phyloP scores from a whole-genome alignment of 2,329 filamentous ascomycete genomes.

The Paracoccidioides brasiliensis region DNA sequence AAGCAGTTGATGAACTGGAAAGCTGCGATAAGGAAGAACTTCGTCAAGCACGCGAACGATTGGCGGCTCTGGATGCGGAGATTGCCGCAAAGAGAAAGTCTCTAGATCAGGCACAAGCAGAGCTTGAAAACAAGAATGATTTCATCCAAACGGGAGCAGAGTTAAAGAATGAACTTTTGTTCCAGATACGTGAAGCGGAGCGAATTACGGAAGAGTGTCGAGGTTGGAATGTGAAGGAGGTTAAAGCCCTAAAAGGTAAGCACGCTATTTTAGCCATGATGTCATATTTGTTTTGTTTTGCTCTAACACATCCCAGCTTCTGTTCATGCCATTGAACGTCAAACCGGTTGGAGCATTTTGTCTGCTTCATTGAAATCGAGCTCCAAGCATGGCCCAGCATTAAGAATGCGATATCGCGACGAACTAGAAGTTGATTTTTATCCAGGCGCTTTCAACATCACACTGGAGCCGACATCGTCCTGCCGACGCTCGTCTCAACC shows the following conservation, averaged over 20 bases:
- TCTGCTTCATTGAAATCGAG: constrained; percentile 22
- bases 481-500: constrained; percentile 7
- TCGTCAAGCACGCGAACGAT: constrained; percentile 53
- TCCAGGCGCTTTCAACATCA: constrained; percentile 24
- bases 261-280: not conserved
- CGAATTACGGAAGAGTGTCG: constrained; percentile 74
- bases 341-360: constrained; percentile 34
- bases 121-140: constrained; percentile 54
- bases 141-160: constrained; percentile 50
- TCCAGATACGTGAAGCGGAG: constrained; percentile 72
- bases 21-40: constrained; percentile 68
- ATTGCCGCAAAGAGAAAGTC: constrained; percentile 56
- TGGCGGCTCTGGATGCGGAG: constrained; percentile 52
- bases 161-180: constrained; percentile 54
- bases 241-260: constrained; percentile 63
- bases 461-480: not conserved
- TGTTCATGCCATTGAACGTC: constrained; percentile 27
- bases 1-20: constrained; percentile 49
- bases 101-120: constrained; percentile 51
- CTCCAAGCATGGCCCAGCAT: constrained; percentile 19
- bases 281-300: constrained; percentile 1
- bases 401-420: constrained; percentile 31
- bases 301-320: constrained; percentile 17
- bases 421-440: constrained; percentile 32
- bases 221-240: constrained; percentile 76